Evolutionary conservation across 495 filamentous ascomycete genomes (phyloP).

Genomic region (Cercophora scortea): DNA sequence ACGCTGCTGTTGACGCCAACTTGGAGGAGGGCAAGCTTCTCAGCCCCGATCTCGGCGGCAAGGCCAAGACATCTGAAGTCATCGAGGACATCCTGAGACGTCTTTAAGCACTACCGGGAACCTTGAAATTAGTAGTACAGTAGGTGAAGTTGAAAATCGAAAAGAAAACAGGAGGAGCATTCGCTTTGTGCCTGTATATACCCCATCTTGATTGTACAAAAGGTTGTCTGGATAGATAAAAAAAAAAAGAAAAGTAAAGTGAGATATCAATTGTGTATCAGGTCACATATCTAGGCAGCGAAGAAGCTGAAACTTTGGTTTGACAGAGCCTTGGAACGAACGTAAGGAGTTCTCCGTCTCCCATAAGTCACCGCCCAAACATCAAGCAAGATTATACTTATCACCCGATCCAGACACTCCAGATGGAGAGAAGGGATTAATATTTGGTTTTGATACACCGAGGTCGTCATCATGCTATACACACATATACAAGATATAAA

Average conservation of each 20-base stretch:
- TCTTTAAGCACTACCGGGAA: conserved; percentile 43
- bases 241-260: conserved; percentile 9
- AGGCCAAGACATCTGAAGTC: conserved; percentile 80
- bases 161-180: too few species aligned
- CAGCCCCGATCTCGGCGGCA: conserved; percentile 87
- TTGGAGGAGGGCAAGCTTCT: conserved; percentile 74
- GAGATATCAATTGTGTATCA: too few species aligned
- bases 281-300: too few species aligned
- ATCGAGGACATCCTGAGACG: conserved; percentile 81
- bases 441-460: conserved; percentile 1
- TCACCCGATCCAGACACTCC: too few species aligned
- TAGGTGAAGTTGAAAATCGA: too few species aligned
- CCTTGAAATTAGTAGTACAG: not conserved
- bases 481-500: not conserved
- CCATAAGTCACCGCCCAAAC: too few species aligned
- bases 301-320: too few species aligned
- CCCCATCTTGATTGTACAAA: not conserved
- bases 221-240: conserved; percentile 5
- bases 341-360: too few species aligned
- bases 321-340: too few species aligned
- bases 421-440: not conserved
- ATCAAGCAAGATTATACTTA: too few species aligned
- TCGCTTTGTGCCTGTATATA: not conserved
- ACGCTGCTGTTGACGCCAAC: conserved; percentile 86
- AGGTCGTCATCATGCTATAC: not conserved